These are phyloP conservation scores for Ceratobasidium sp. DNA, from an alignment of 1,284 basidiomycete species.

Conservation along the genomic window DNA sequence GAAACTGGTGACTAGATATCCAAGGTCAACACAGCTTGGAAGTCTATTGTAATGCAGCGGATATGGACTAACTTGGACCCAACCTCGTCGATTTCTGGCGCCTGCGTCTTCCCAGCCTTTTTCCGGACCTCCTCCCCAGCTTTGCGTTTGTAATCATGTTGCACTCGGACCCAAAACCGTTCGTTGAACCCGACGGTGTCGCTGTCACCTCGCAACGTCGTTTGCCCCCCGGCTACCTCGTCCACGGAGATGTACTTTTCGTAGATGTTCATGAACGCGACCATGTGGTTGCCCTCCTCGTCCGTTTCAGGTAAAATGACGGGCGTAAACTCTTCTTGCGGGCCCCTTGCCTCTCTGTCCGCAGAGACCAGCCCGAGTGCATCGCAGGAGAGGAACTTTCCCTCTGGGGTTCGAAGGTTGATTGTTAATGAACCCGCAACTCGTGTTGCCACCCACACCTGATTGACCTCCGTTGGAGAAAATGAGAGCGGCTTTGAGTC, in stretches of 20 bases:
- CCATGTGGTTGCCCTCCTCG: slow-evolving; percentile 64
- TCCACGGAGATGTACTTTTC: slow-evolving; percentile 85
- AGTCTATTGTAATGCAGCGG: background rate
- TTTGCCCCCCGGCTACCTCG: slow-evolving; percentile 80
- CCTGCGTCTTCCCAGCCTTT: slow-evolving; percentile 65
- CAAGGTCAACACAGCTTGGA: background rate
- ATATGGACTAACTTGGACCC: slow-evolving; percentile 70
- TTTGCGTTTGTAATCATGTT: slow-evolving; percentile 89
- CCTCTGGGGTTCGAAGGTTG: slow-evolving; percentile 84
- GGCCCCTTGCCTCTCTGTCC: slow-evolving; percentile 83
- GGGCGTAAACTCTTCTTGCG: slow-evolving; percentile 89
- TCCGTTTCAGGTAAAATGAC: slow-evolving; percentile 68
- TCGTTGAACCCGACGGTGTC: slow-evolving; percentile 84
- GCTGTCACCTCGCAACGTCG: slow-evolving; percentile 83
- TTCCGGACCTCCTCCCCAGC: slow-evolving; percentile 84
- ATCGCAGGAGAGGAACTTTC: slow-evolving; percentile 87
- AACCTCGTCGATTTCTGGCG: slow-evolving; percentile 70
- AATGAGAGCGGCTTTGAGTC: slow-evolving; percentile 64
- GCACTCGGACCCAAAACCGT: slow-evolving; percentile 88
- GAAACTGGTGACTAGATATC: slow-evolving; percentile 71
- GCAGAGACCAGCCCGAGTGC: slow-evolving; percentile 82
- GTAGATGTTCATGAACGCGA: slow-evolving; percentile 84
- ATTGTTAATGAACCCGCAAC: slow-evolving; percentile 82
- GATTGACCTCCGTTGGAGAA: slow-evolving; percentile 78
- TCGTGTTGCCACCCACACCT: slow-evolving; percentile 88